phyloP scores from a whole-genome alignment of 2,329 filamentous ascomycete genomes.

The Aureobasidium lini region DNA sequence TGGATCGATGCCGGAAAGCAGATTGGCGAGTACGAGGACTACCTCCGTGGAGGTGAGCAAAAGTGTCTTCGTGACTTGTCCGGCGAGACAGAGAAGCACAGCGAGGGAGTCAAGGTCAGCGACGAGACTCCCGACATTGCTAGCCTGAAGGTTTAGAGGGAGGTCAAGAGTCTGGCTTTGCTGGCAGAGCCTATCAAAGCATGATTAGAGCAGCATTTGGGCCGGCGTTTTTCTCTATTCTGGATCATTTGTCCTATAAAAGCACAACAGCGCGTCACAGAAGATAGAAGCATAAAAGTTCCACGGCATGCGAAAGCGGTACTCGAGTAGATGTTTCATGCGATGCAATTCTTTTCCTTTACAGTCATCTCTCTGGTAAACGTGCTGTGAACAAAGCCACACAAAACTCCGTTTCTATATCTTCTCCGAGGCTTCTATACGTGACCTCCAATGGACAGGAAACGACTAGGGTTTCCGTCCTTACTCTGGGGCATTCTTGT shows the following conservation, averaged over 20 bases:
- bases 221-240: neutral
- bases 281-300: neutral
- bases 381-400: neutral
- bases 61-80: slow-evolving; percentile 21
- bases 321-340: neutral
- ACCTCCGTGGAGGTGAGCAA: slow-evolving; percentile 63
- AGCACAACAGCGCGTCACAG: neutral
- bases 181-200: neutral
- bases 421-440: too few relatives aligned
- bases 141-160: slow-evolving; percentile 18
- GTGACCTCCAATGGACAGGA: neutral
- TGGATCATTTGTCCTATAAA: neutral
- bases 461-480: neutral
- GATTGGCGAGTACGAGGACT: slow-evolving; percentile 81
- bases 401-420: too few relatives aligned
- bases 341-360: neutral
- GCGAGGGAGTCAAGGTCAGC: slow-evolving; percentile 14
- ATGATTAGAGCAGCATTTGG: neutral
- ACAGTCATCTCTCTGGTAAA: neutral
- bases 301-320: neutral
- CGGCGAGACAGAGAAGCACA: slow-evolving; percentile 15
- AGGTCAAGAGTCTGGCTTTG: slow-evolving; percentile 1
- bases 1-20: slow-evolving; percentile 76
- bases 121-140: slow-evolving; percentile 18
- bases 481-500: neutral